Conservation (phyloP, 2,329 filamentous ascomycete species). For the Talaromyces albobiverticillius region DNA sequence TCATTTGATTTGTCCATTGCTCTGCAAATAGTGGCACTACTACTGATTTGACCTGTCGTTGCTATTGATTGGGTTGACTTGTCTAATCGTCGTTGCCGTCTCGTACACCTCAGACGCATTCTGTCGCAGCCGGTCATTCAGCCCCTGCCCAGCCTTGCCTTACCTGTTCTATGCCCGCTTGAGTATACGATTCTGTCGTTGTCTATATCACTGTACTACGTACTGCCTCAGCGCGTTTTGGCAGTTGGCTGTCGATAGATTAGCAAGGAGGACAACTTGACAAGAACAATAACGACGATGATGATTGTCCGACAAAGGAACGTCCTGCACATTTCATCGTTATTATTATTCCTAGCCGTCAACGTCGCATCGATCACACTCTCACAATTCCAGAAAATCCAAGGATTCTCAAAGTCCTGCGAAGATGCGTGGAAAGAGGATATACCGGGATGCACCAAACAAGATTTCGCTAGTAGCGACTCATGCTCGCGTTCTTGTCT, state of each 20-base stretch:
- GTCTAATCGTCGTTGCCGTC: too few species aligned
- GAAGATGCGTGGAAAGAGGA: constrained; percentile 11
- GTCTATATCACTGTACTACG: neutral
- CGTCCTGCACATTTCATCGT: neutral
- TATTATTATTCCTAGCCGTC: constrained; percentile 1
- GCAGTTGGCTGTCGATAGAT: neutral
- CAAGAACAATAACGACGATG: neutral
- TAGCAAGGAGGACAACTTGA: neutral
- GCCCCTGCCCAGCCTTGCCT: too few species aligned
- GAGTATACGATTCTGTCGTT: too few species aligned
- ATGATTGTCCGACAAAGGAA: neutral
- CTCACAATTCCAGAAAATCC: constrained; percentile 16
- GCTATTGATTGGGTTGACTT: too few species aligned
- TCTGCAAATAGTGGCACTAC: too few species aligned
- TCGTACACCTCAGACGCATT: neutral
- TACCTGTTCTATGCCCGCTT: too few species aligned
- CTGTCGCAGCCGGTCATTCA: neutral
- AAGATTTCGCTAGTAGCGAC: constrained; percentile 8
- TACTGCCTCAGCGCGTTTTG: neutral
- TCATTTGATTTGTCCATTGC: too few species aligned
- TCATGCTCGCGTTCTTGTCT: constrained; percentile 12
- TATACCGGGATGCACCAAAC: constrained; percentile 14
- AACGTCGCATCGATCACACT: constrained; percentile 10
- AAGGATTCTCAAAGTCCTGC: constrained; percentile 10
- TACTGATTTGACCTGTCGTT: too few species aligned